Percentiles rank a stretch among this genome's conserved stretches.
These are phyloP conservation scores for Coemansia sp. DNA, from an alignment of 192 early-diverging fungal species.

Conservation along the genomic window DNA sequence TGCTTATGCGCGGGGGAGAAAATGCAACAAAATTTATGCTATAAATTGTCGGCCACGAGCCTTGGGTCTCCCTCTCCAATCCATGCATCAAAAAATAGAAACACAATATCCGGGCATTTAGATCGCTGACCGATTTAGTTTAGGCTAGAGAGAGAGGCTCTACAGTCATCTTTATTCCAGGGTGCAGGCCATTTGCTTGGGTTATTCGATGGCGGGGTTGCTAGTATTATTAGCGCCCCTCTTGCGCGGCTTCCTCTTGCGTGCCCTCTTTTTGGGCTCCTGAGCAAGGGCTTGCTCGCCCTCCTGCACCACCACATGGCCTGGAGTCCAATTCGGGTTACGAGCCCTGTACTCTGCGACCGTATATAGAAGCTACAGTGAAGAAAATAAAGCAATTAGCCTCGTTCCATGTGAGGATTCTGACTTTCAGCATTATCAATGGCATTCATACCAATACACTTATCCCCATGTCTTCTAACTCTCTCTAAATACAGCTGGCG, in stretches of 20 bases:
- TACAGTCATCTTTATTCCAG: too few species aligned
- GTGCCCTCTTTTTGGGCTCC: not conserved
- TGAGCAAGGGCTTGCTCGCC: not conserved
- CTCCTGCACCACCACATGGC: not conserved
- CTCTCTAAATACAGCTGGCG: not conserved
- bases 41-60: too few species aligned
- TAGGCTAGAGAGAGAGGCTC: too few species aligned
- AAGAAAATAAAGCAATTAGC: not conserved
- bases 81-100: too few species aligned
- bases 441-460: not conserved
- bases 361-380: not conserved
- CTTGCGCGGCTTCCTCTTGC: not conserved
- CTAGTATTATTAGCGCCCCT: too few species aligned
- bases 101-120: too few species aligned
- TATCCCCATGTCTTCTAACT: not conserved
- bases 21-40: conserved; percentile 1
- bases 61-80: too few species aligned
- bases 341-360: not conserved
- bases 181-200: not conserved
- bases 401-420: too few species aligned
- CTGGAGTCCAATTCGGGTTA: not conserved
- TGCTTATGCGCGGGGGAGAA: not conserved
- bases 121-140: too few species aligned
- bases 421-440: not conserved
- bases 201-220: not conserved